Conservation (phyloP, 2,329 filamentous ascomycete genomes). For the Ophiostoma novo-ulmi region DNA sequence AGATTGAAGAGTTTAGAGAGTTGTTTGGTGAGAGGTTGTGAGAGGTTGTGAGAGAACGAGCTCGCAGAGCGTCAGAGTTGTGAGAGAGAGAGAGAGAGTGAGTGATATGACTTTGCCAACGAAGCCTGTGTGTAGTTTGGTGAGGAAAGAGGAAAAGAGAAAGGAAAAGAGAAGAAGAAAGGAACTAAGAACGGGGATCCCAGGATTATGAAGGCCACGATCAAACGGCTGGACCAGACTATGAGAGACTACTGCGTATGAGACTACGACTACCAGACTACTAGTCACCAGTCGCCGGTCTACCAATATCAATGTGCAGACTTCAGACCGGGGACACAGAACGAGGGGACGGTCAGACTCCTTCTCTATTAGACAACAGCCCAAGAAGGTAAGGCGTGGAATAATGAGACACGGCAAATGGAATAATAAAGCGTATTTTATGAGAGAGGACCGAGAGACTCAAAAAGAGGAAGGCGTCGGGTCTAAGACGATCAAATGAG, state of each 20-base stretch:
- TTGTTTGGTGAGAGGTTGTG: not conserved
- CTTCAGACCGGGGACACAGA: not conserved
- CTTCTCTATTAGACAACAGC: not conserved
- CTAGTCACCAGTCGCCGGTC: no score
- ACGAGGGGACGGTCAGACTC: not conserved
- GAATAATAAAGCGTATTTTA: not conserved
- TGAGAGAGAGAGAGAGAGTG: not conserved
- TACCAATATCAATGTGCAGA: not conserved
- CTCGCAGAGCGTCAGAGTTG: constrained; percentile 14
- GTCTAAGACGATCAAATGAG: constrained; percentile 2
- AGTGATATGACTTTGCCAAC: constrained; percentile 13
- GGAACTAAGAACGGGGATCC: not conserved
- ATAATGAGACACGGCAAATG: not conserved
- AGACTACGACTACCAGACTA: not conserved
- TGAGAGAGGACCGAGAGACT: not conserved
- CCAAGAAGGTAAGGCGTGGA: not conserved
- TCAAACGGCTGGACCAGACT: not conserved
- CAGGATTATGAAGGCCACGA: constrained; percentile 13
- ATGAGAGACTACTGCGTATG: not conserved
- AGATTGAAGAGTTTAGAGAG: no score
- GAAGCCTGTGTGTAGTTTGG: constrained; percentile 15
- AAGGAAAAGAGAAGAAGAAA: not conserved
- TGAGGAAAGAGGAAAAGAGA: not conserved
- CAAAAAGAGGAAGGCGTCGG: not conserved
- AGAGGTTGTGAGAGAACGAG: not conserved